These are phyloP conservation scores for Cerrena zonata DNA, from an alignment of 1,284 basidiomycete genomes.

Conservation along the genomic window DNA sequence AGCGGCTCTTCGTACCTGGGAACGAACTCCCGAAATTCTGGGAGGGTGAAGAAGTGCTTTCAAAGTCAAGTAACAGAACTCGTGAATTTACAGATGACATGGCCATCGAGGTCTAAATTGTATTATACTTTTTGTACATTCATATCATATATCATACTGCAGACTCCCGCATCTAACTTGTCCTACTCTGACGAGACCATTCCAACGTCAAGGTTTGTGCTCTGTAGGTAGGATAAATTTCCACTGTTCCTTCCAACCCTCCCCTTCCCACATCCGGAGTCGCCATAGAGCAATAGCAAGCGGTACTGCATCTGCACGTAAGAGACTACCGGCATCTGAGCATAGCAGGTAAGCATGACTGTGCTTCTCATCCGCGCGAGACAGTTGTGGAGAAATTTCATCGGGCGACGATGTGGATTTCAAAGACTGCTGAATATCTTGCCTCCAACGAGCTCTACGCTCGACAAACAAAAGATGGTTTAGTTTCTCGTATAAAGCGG, in stretches of 20 bases:
- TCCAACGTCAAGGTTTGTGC: no score
- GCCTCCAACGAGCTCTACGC: slow-evolving; percentile 26
- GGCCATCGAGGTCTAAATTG: slow-evolving; percentile 56
- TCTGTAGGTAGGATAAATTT: not conserved
- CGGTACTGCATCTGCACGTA: slow-evolving; percentile 53
- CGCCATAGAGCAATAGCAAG: slow-evolving; percentile 71
- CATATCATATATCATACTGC: not conserved
- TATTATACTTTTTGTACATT: slow-evolving; percentile 8
- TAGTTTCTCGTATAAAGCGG: slow-evolving; percentile 45
- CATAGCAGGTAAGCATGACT: slow-evolving; percentile 68
- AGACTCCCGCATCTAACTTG: no score
- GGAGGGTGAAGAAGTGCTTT: slow-evolving; percentile 66
- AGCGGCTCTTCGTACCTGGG: slow-evolving; percentile 92
- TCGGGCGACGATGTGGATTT: not conserved
- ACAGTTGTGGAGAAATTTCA: not conserved
- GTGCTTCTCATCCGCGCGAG: slow-evolving; percentile 33
- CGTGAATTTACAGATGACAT: slow-evolving; percentile 34
- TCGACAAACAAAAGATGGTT: slow-evolving; percentile 46
- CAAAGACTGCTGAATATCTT: not conserved
- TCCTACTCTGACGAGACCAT: no score
- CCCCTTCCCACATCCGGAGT: slow-evolving; percentile 64
- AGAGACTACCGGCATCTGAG: slow-evolving; percentile 43
- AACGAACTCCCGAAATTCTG: slow-evolving; percentile 83
- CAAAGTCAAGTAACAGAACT: slow-evolving; percentile 19
- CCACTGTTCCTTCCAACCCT: not conserved